Percentiles rank a stretch among this genome's conserved stretches.
Conservation (phyloP, 164 flowering plant species). For the Chimonanthus praecox region DNA sequence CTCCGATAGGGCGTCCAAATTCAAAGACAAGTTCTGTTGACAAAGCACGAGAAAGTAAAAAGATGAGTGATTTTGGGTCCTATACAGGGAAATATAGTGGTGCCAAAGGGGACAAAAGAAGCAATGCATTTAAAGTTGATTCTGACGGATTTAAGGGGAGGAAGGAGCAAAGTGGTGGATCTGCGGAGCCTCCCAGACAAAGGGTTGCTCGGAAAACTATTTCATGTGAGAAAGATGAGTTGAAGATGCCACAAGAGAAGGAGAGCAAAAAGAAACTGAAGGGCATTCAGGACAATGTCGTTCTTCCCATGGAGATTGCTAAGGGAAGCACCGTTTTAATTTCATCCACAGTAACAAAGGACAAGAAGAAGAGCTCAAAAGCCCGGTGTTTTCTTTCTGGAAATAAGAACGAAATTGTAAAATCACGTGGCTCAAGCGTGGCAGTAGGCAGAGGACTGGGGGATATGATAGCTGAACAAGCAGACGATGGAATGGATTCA, state of each 20-base stretch:
- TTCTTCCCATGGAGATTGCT: constrained; percentile 14
- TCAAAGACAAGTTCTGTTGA: constrained; percentile 19
- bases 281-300: constrained; percentile 19
- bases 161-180: constrained; percentile 18
- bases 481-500: constrained; percentile 7
- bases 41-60: constrained; percentile 16
- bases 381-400: constrained; percentile 14
- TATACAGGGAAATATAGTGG: constrained; percentile 14
- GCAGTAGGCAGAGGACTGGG: constrained; percentile 6
- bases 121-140: constrained; percentile 13
- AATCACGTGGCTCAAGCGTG: constrained; percentile 9
- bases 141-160: constrained; percentile 19
- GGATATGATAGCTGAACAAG: constrained; percentile 13
- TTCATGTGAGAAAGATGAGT: constrained; percentile 12
- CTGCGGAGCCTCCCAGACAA: constrained; percentile 13
- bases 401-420: constrained; percentile 15
- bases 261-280: constrained; percentile 39
- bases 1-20: constrained; percentile 21
- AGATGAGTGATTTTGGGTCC: constrained; percentile 9
- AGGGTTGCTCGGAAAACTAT: constrained; percentile 20
- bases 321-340: constrained; percentile 24
- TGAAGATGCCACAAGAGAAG: constrained; percentile 11
- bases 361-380: constrained; percentile 18
- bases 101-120: constrained; percentile 15
- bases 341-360: constrained; percentile 20